Conservation (phyloP, 2,329 filamentous ascomycete species). For the Capronia coronata region DNA sequence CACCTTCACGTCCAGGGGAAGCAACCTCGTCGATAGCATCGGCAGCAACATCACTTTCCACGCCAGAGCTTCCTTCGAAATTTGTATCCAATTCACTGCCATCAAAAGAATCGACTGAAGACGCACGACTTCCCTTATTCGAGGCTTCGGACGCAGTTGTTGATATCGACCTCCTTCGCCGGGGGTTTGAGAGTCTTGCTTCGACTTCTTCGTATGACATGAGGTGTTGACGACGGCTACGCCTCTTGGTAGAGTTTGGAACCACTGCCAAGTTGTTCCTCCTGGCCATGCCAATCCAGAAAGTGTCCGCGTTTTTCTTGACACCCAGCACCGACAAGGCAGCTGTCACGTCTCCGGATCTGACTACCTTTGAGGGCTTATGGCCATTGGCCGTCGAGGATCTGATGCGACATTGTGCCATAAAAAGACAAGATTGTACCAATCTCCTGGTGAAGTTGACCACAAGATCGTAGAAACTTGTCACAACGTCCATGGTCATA, state of each 20-base stretch:
- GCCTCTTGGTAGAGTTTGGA: conserved; percentile 18
- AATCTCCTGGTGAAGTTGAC: conserved; percentile 64
- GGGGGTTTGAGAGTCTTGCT: conserved; percentile 16
- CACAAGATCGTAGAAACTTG: conserved; percentile 64
- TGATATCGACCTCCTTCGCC: conserved; percentile 9
- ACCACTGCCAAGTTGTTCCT: conserved; percentile 48
- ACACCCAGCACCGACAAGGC: conserved; percentile 52
- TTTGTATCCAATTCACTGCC: not conserved
- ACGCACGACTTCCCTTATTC: not conserved
- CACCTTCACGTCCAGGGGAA: not conserved
- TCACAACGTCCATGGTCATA: conserved; percentile 67
- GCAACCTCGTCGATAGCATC: not conserved
- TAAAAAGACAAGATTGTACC: conserved; percentile 61
- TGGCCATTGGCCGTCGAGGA: conserved; percentile 37
- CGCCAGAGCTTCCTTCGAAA: not conserved
- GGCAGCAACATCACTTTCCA: not conserved
- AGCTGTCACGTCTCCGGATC: conserved; percentile 46
- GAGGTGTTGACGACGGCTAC: conserved; percentile 4
- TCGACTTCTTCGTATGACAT: conserved; percentile 27
- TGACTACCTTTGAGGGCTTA: conserved; percentile 35
- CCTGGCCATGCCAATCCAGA: conserved; percentile 49
- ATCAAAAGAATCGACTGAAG: not conserved
- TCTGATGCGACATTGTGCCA: conserved; percentile 62
- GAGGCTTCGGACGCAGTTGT: not conserved
- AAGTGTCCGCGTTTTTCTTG: conserved; percentile 37